Conservation (phyloP, 345 rosid species). For the Heritiera fomes region DNA sequence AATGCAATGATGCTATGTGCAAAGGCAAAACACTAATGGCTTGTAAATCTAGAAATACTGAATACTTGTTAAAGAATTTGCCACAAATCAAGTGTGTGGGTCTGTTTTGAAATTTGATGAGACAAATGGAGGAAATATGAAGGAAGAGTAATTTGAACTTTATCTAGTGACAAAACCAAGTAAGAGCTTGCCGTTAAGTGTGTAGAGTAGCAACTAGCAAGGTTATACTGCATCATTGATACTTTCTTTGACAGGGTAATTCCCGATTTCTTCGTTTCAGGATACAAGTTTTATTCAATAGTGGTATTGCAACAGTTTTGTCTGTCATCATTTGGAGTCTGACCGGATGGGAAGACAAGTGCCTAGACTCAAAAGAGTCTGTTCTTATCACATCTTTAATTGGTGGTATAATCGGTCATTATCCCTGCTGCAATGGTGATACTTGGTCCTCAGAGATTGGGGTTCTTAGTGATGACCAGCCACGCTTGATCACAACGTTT, state of each 20-base stretch:
- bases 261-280: slow-evolving; percentile 45
- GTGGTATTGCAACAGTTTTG: slow-evolving; percentile 66
- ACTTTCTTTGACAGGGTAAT: slow-evolving; percentile 24
- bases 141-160: background rate
- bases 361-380: slow-evolving; percentile 70
- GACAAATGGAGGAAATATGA: background rate
- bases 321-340: slow-evolving; percentile 51
- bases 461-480: slow-evolving; percentile 83
- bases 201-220: background rate
- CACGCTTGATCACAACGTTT: slow-evolving; percentile 82
- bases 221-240: background rate
- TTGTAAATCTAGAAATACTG: background rate
- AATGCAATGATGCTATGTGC: background rate
- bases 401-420: slow-evolving; percentile 92
- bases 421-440: slow-evolving; percentile 85
- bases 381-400: slow-evolving; percentile 53
- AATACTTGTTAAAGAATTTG: background rate
- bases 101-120: background rate
- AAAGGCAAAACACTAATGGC: background rate
- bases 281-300: slow-evolving; percentile 83
- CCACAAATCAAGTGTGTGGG: background rate
- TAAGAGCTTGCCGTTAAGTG: background rate
- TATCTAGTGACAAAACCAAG: background rate
- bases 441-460: slow-evolving; percentile 99
- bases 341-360: slow-evolving; percentile 68